Conservation (phyloP, 352 stramenopile species). For the Pythium rishiriense region DNA sequence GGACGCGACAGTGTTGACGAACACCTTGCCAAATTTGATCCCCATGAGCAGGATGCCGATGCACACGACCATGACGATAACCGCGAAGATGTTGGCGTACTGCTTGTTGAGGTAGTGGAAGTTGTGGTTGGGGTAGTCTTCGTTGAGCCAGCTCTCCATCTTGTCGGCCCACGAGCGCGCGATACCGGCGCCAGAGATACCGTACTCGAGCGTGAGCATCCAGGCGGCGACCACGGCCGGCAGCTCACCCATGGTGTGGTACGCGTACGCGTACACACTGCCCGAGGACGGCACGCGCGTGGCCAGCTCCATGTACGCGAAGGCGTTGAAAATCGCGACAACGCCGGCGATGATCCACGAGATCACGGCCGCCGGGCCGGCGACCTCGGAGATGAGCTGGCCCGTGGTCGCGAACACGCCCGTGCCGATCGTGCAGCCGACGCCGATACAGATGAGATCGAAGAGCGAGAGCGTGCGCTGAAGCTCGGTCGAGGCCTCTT, state of each 20-base stretch:
- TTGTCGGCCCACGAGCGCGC: constrained; percentile 93
- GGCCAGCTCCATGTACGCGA: constrained; percentile 91
- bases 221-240: constrained; percentile 88
- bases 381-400: constrained; percentile 68
- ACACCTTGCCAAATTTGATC: constrained; percentile 86
- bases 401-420: constrained; percentile 91
- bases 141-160: constrained; percentile 62
- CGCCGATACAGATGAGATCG: constrained; percentile 90
- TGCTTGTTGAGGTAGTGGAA: constrained; percentile 60
- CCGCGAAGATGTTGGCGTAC: constrained; percentile 60
- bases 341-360: constrained; percentile 83
- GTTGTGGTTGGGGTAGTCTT: constrained; percentile 40
- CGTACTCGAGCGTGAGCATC: constrained; percentile 93
- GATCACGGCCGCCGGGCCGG: constrained; percentile 79
- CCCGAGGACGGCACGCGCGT: constrained; percentile 87
- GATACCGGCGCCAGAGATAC: constrained; percentile 87
- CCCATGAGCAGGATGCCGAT: constrained; percentile 79
- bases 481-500: constrained; percentile 68
- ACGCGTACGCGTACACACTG: constrained; percentile 92
- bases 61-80: constrained; percentile 65
- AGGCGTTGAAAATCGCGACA: constrained; percentile 76
- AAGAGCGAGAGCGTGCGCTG: constrained; percentile 76
- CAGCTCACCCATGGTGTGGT: constrained; percentile 92
- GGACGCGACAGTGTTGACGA: constrained; percentile 86
- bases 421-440: constrained; percentile 90